Conservation (phyloP, 1,139 yeast genomes). For the Candida neerlandica region DNA sequence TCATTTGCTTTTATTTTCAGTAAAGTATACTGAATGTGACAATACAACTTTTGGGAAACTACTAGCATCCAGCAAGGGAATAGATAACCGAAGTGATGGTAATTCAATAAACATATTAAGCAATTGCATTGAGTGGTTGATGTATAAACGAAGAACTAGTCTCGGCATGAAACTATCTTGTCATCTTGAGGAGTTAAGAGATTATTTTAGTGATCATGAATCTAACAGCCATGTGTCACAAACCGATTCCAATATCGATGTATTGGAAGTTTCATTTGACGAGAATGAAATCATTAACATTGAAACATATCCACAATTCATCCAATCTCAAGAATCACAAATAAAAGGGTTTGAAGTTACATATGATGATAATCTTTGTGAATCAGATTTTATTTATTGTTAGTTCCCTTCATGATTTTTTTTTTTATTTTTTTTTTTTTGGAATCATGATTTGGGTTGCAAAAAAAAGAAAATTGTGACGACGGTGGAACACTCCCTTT, state of each 20-base stretch:
- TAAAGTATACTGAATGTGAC: constrained; percentile 21
- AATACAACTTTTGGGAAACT: constrained; percentile 7
- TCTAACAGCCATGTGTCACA: not conserved
- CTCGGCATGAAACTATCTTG: not conserved
- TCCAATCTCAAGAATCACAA: constrained; percentile 1
- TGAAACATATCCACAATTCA: constrained; percentile 9
- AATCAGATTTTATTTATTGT: constrained; percentile 1
- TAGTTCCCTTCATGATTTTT: too few species aligned
- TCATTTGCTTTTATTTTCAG: constrained; percentile 29
- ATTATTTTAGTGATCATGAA: constrained; percentile 1
- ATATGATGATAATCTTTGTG: constrained; percentile 3
- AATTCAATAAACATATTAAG: constrained; percentile 3
- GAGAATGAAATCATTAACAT: constrained; percentile 2
- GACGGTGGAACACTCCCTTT: not conserved
- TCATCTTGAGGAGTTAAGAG: not conserved
- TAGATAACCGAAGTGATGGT: constrained; percentile 9
- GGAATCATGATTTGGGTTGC: constrained; percentile 7
- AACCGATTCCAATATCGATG: not conserved
- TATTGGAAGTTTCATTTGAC: constrained; percentile 7
- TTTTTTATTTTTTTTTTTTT: too few species aligned
- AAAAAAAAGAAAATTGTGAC: constrained; percentile 6
- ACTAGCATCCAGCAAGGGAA: constrained; percentile 9
- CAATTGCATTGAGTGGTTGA: constrained; percentile 16
- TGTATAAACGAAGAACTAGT: constrained; percentile 9
- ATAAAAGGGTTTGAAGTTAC: constrained; percentile 12